A percentile compares a stretch with the other conserved stretches of the same genome.
These are phyloP conservation scores for Neurospora sp. DNA, from an alignment of 495 filamentous ascomycete genomes.

Conservation along the genomic window DNA sequence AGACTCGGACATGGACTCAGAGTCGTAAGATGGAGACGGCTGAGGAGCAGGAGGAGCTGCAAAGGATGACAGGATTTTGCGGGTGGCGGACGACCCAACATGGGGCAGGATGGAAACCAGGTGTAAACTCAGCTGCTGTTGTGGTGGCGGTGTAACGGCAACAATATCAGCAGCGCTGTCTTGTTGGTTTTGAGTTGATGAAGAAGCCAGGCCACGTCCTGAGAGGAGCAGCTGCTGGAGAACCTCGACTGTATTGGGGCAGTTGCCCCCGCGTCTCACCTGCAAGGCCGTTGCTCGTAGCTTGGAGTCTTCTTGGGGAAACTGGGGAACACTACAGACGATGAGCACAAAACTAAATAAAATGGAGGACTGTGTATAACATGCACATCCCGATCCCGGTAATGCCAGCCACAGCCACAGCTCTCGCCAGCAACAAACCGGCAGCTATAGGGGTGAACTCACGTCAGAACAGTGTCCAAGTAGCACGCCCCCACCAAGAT, in stretches of 20 bases:
- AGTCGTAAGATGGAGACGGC: not conserved
- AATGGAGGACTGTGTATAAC: not conserved
- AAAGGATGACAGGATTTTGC: conserved; percentile 33
- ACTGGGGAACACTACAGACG: conserved; percentile 48
- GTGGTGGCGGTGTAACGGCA: not conserved
- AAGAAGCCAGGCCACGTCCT: not conserved
- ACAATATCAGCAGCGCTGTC: not conserved
- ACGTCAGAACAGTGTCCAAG: conserved; percentile 59
- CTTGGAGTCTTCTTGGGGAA: conserved; percentile 61
- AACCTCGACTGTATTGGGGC: conserved; percentile 60
- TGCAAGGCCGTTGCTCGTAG: conserved; percentile 49
- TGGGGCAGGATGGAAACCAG: conserved; percentile 32
- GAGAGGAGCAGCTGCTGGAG: conserved; percentile 46
- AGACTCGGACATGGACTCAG: conserved; percentile 9
- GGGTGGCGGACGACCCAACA: conserved; percentile 22
- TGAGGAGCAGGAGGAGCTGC: not conserved
- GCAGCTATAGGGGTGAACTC: conserved; percentile 15
- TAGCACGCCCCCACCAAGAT: conserved; percentile 57
- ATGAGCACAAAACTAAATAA: conserved; percentile 8
- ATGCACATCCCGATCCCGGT: not conserved
- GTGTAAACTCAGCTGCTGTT: conserved; percentile 18
- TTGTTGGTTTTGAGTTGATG: not conserved
- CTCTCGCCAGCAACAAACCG: not conserved
- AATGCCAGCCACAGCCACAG: not conserved
- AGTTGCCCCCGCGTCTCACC: conserved; percentile 61